phyloP scores from a whole-genome alignment of 2,329 filamentous ascomycete genomes.

The Cladosporium sp. region DNA sequence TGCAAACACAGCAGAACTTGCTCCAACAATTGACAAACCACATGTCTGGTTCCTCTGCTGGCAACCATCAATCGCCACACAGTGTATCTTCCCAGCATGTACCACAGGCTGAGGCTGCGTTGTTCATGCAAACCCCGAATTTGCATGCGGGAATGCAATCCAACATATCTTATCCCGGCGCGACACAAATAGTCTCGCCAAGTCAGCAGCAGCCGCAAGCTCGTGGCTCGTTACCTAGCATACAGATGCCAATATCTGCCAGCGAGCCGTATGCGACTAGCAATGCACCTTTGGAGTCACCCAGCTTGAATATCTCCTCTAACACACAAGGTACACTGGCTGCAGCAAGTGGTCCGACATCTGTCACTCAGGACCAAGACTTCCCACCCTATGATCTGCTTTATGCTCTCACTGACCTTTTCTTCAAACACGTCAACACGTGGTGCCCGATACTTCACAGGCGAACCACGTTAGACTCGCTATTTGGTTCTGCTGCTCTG shows the following conservation, averaged over 20 bases:
- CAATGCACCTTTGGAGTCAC: slow-evolving; percentile 52
- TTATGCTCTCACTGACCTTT: slow-evolving; percentile 57
- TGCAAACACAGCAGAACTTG: slow-evolving; percentile 43
- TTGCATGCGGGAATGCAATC: slow-evolving; percentile 27
- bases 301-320: slow-evolving; percentile 51
- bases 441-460: slow-evolving; percentile 87
- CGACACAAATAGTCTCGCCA: slow-evolving; percentile 10
- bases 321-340: slow-evolving; percentile 14
- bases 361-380: slow-evolving; percentile 39
- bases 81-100: slow-evolving; percentile 35
- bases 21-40: slow-evolving; percentile 39
- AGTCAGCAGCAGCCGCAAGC: slow-evolving; percentile 21
- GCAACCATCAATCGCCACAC: slow-evolving; percentile 3
- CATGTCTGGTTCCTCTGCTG: slow-evolving; percentile 12
- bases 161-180: slow-evolving; percentile 24
- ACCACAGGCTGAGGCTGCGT: slow-evolving; percentile 41
- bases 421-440: slow-evolving; percentile 61
- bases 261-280: slow-evolving; percentile 28
- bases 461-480: slow-evolving; percentile 68
- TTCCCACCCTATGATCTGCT: slow-evolving; percentile 58
- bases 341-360: slow-evolving; percentile 17
- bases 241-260: slow-evolving; percentile 16
- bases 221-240: slow-evolving; percentile 18
- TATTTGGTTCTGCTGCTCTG: slow-evolving; percentile 72
- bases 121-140: slow-evolving; percentile 44